Evolutionary conservation across 306 rosid species (phyloP).

Genomic region (Ormosia semicastrata): DNA sequence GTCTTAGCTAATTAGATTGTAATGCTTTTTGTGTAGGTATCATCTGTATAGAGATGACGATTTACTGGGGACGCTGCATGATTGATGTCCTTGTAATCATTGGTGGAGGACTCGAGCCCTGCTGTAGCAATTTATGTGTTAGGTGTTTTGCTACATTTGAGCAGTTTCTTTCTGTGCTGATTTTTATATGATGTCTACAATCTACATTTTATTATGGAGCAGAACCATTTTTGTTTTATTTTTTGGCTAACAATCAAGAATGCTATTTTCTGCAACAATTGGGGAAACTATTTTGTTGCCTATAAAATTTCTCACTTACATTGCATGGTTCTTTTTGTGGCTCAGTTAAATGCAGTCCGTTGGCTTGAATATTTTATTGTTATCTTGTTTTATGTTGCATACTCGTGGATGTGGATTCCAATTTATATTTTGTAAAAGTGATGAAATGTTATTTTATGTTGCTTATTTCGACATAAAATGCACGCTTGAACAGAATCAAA

Average conservation of each 20-base stretch:
- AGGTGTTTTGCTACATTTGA: slow-evolving; percentile 24
- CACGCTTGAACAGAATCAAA: not conserved
- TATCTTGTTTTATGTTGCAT: not conserved
- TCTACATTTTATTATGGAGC: not conserved
- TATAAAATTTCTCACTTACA: not conserved
- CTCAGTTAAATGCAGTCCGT: not conserved
- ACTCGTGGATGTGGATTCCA: not conserved
- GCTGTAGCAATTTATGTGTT: slow-evolving; percentile 7
- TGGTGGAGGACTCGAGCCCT: not conserved
- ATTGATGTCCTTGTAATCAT: slow-evolving; percentile 31
- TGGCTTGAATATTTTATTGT: not conserved
- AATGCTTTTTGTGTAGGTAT: slow-evolving; percentile 39
- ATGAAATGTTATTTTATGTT: too few relatives aligned
- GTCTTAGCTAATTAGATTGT: not conserved
- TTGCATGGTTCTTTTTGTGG: not conserved
- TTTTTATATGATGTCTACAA: not conserved
- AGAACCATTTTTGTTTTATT: not conserved
- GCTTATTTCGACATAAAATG: not conserved
- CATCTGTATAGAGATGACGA: slow-evolving; percentile 52
- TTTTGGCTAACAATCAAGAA: not conserved
- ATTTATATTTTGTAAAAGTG: not conserved
- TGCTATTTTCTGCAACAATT: not conserved
- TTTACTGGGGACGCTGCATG: slow-evolving; percentile 55
- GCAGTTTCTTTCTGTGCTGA: slow-evolving; percentile 11
- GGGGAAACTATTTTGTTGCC: not conserved